These are phyloP conservation scores for Globisporangium recalcitrans DNA, from an alignment of 352 stramenopile genomes.

Conservation along the genomic window DNA sequence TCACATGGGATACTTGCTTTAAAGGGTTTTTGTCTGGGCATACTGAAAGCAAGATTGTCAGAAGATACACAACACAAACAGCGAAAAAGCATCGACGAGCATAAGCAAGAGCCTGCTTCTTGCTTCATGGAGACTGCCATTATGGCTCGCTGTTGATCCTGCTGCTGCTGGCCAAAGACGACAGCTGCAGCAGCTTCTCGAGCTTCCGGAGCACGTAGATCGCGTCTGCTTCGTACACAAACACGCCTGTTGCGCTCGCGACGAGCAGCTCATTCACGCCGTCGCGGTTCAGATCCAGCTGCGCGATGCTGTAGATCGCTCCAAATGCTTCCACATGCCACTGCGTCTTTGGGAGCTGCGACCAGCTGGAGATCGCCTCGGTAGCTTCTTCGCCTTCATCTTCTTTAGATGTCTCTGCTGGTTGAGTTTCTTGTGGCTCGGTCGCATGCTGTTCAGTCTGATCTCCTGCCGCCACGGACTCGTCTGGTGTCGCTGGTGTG, in stretches of 20 bases:
- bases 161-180: not conserved
- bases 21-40: not conserved
- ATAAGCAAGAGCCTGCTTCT: not conserved
- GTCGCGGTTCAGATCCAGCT: slow-evolving; percentile 60
- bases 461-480: not conserved
- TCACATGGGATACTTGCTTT: no score
- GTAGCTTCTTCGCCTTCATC: not conserved
- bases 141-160: not conserved
- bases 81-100: no score
- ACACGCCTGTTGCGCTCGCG: slow-evolving; percentile 60
- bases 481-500: not conserved
- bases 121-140: not conserved
- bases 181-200: slow-evolving; percentile 16
- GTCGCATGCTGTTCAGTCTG: not conserved
- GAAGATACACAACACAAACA: no score
- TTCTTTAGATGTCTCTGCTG: not conserved
- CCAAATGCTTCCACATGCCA: slow-evolving; percentile 62
- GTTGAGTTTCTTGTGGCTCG: not conserved
- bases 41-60: not conserved
- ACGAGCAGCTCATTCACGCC: slow-evolving; percentile 58
- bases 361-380: slow-evolving; percentile 22
- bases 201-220: slow-evolving; percentile 21
- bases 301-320: slow-evolving; percentile 66
- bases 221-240: slow-evolving; percentile 56
- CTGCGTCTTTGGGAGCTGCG: slow-evolving; percentile 17